Evolutionary conservation across 2,329 filamentous ascomycete genomes (phyloP), one percentile per base, ranked within the genome.

Genomic region (Aaosphaeria pasadenensis): DNA sequence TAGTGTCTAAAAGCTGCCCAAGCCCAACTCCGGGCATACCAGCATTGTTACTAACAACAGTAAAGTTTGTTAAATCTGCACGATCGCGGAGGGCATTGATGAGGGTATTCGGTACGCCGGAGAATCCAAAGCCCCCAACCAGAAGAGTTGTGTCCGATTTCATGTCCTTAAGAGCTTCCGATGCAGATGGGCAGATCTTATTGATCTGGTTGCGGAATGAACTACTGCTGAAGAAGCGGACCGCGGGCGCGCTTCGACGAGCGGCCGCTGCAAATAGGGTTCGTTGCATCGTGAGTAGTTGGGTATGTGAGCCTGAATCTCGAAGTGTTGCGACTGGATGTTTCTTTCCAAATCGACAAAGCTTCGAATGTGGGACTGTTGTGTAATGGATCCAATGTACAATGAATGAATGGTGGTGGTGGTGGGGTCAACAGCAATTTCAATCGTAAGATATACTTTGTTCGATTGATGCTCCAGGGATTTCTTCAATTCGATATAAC

Each of bases 1-100:
- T 86, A 0, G 83, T 81, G 46, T 83, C 79, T 0, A 87, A 81
- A 30, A 91, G 77, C 6, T 83, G 79, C 1, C 87, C 83, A 11
- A 92, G 74, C 1, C 88, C 88, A 4, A 84, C 82, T 30, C 84
- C 82, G 36, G 86, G 83, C 30, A 84, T 77, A 29, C 88, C 88
- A 6, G 88, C 88, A 64, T 92, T 92, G 65, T 92, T 92, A 44
- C 87, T 91, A 2, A 91, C 85, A 17, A 87, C 87, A 1, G 87
- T 90, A 30, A 92, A 76, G 45, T 69, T 66, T 11, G 48, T 61
- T 44, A 68, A 57, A 41, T 69, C 66, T 29, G 56, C 51, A 17
- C 67, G 64, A 35, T 70, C 64, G 48, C 67, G 66, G 4, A 71
- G 55, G 29, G 67, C 65, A 42, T 71, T 69, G 55, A 71, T 71